Evolutionary conservation across 73 alveolate species (phyloP).

Genomic region (Paramecium octaurelia): DNA sequence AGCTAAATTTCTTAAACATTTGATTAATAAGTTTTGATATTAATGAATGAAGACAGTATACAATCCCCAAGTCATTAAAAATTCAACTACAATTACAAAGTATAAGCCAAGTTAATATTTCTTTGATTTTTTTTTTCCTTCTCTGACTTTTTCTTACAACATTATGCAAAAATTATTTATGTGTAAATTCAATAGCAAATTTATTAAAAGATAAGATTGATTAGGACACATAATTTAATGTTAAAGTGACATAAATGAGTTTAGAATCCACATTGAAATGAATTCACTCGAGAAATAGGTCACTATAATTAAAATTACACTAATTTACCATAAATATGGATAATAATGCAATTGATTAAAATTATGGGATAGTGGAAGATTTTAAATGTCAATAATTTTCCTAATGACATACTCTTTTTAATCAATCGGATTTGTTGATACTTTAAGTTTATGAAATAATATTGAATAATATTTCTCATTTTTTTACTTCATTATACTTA

Average conservation of each 20-base stretch:
- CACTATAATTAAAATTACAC: not conserved
- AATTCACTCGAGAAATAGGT: not conserved
- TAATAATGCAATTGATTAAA: not conserved
- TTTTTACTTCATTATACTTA: not conserved
- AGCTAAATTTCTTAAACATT: not conserved
- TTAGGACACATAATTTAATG: not conserved
- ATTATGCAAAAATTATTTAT: not conserved
- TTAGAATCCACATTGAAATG: not conserved
- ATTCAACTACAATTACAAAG: not conserved
- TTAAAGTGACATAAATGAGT: not conserved
- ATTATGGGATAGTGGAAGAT: not conserved
- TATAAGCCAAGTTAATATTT: not conserved
- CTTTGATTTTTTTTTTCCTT: not conserved
- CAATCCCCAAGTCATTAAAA: not conserved
- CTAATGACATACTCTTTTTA: not conserved
- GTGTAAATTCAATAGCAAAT: not conserved
- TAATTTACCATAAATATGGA: not conserved
- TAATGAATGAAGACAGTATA: not conserved
- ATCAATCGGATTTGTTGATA: no score
- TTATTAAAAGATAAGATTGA: not conserved
- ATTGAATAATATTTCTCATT: not conserved
- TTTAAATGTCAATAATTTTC: not conserved
- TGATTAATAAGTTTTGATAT: not conserved
- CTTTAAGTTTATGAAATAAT: no score
- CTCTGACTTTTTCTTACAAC: not conserved